Base-by-base conservation (phyloP, 2,329 filamentous ascomycete species). In the Emericellopsis cladophorae region DNA sequence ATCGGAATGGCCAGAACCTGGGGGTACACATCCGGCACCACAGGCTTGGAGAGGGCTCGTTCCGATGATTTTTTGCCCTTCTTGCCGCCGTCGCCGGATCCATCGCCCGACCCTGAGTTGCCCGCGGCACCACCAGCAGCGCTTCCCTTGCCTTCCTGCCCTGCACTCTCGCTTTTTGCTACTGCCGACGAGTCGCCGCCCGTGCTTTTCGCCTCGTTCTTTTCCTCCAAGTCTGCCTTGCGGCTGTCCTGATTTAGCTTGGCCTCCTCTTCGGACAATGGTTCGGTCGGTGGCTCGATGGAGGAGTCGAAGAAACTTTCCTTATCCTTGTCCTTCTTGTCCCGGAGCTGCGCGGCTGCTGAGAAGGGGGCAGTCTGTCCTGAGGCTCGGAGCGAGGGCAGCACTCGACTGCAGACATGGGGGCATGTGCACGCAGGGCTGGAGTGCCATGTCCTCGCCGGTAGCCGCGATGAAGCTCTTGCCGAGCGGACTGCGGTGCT, bases 1-100 rank as follows among this genome's bases (percentile, higher is more conserved):
- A 98, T 95, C 7, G 92, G 92, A 42, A 98, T 94, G 2, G 90
- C 90, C 74, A 98, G 86, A 42, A 98, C 89, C 58, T 96, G 92
- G 4, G 92, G 92, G 58, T 98, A 98, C 35, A 95, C 81, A 46
- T 98, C 92, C 12, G 92, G 92, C 12, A 96, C 83, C 3, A 82
- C 77, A 2, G 88, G 84, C 64, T 96, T 96, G 52, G 87, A 79
- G 32, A 96, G 70, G 21, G 84, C 80, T 54, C 78, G 79, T 45
- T 92, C 85, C n/a, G 59, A 54, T 29, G 79, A 72, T 56, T 84
- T 89, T 49, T 78, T 74, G 41, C 86, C 80, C 54, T 79, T 84
- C 61, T 77, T 82, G 39, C 82, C 77, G 21, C 81, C 74, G 50
- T 81, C 78, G 32, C 74, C 56, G 4, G 68, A 62, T 9, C 74